A percentile compares a stretch with the other conserved stretches of the same genome.
These are phyloP conservation scores for Dioscorea zingiberensis DNA, from an alignment of 106 monocot species.

Conservation along the genomic window DNA sequence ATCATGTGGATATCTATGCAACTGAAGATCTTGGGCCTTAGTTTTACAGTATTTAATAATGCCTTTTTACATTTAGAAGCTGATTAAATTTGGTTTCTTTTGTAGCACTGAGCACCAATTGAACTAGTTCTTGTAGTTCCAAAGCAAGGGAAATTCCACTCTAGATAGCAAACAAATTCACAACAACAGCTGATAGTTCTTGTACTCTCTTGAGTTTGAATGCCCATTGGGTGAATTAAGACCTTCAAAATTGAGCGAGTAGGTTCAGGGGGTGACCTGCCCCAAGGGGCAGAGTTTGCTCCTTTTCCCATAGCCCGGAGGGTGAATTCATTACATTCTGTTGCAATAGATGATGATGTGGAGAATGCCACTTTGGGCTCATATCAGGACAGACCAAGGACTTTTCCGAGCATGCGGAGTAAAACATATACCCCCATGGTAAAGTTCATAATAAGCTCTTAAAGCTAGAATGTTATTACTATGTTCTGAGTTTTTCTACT, in stretches of 20 bases:
- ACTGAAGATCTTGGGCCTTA: too few species aligned
- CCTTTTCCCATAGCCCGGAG: constrained; percentile 70
- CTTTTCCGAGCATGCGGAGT: constrained; percentile 64
- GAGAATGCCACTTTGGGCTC: constrained; percentile 61
- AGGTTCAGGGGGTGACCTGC: constrained; percentile 90
- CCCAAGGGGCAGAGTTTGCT: constrained; percentile 76
- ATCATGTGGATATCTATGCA: too few species aligned
- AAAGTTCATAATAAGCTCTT: constrained; percentile 2
- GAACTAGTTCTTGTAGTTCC: too few species aligned
- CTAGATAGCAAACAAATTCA: too few species aligned
- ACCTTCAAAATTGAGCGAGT: constrained; percentile 72
- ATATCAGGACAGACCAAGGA: constrained; percentile 62
- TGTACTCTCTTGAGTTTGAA: neutral
- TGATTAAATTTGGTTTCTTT: too few species aligned
- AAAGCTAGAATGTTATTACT: too few species aligned
- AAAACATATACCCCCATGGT: constrained; percentile 78
- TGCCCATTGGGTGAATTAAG: neutral
- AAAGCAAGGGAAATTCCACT: too few species aligned
- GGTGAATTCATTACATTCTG: constrained; percentile 59
- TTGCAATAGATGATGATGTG: constrained; percentile 78
- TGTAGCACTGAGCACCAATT: too few species aligned
- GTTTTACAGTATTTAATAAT: too few species aligned
- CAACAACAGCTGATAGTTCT: too few species aligned
- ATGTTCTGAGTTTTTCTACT: too few species aligned
- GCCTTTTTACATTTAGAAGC: too few species aligned